Evolutionary conservation across 2,329 filamentous ascomycete genomes (phyloP).

Genomic region (Domatiomyces catenatus): DNA sequence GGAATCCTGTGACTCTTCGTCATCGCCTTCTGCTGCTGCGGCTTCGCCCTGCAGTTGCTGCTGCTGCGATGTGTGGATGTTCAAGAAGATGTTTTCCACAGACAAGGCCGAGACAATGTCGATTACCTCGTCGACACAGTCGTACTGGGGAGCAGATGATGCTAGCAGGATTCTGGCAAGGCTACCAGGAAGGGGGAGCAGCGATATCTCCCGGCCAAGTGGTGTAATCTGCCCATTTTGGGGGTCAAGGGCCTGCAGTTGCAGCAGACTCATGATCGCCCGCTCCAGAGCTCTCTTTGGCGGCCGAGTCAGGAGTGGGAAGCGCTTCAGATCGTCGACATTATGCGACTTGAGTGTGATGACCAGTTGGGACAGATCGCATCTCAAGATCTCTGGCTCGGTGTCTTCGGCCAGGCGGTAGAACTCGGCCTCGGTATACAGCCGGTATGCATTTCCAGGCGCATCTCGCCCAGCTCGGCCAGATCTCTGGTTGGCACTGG

Average conservation of each 20-base stretch:
- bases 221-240: conserved; percentile 59
- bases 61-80: conserved; percentile 40
- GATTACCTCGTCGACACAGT: conserved; percentile 67
- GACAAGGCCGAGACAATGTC: conserved; percentile 61
- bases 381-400: conserved; percentile 76
- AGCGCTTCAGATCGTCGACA: conserved; percentile 63
- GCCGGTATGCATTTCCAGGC: conserved; percentile 71
- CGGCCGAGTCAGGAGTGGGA: conserved; percentile 74
- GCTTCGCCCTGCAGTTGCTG: background rate
- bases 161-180: conserved; percentile 72
- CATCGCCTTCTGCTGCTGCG: conserved; percentile 3
- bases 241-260: conserved; percentile 55
- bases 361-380: conserved; percentile 71
- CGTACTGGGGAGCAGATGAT: conserved; percentile 51
- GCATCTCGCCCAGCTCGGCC: conserved; percentile 89
- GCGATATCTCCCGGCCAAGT: conserved; percentile 60
- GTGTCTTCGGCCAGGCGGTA: conserved; percentile 55
- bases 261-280: conserved; percentile 63
- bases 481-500: conserved; percentile 77
- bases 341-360: conserved; percentile 89
- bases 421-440: conserved; percentile 74
- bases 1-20: conserved; percentile 2
- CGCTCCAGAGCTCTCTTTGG: conserved; percentile 64
- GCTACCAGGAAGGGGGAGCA: conserved; percentile 66
- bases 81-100: conserved; percentile 49